Conservation (phyloP, 257 asterid species). For the Marsdenia floribunda region DNA sequence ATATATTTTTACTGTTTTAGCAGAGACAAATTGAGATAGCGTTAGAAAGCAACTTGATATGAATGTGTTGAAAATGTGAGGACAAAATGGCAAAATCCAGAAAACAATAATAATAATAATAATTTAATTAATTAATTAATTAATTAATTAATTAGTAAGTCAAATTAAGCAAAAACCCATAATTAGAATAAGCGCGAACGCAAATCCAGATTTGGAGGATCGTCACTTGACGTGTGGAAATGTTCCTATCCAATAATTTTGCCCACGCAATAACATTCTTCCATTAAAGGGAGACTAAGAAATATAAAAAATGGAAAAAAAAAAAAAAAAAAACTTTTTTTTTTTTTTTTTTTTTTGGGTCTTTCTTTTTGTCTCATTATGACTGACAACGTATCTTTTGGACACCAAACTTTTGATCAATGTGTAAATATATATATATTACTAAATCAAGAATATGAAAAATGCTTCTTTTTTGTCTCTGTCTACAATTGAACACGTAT, state of each 20-base stretch:
- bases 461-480: slow-evolving; percentile 1
- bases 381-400: slow-evolving; percentile 1
- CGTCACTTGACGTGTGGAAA: background rate
- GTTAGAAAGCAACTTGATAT: background rate
- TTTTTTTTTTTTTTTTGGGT: too few relatives aligned
- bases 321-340: too few relatives aligned
- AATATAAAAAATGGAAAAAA: too few relatives aligned
- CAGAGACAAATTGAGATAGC: background rate
- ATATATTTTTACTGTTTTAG: too few relatives aligned
- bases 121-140: too few relatives aligned
- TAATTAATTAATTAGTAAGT: too few relatives aligned
- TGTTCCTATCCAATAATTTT: background rate
- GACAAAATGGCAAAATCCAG: too few relatives aligned
- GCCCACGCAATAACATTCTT: background rate
- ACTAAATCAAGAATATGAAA: background rate
- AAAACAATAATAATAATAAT: too few relatives aligned
- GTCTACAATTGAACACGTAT: background rate
- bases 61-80: too few relatives aligned
- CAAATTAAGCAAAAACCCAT: background rate
- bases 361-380: background rate
- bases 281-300: too few relatives aligned
- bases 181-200: background rate
- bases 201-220: background rate
- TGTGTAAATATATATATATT: background rate
- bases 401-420: background rate